Percentiles rank a stretch among this genome's conserved stretches.
These are phyloP conservation scores for Cryptococcus depauperatus DNA, from an alignment of 1,284 basidiomycete species.

Conservation along the genomic window DNA sequence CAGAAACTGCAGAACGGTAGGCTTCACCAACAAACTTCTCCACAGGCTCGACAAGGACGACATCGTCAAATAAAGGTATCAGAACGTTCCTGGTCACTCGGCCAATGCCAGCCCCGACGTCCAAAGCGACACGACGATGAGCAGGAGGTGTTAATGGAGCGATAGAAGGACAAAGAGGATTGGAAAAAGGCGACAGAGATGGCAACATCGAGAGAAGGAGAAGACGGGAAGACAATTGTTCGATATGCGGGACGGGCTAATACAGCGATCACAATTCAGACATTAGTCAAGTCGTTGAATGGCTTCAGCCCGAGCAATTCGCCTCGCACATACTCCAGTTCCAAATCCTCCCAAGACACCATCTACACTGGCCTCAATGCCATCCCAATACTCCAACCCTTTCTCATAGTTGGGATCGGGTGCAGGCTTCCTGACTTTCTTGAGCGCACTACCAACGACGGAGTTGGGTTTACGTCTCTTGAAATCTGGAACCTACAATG, in stretches of 20 bases:
- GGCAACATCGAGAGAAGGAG: slow-evolving; percentile 74
- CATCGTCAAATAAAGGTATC: slow-evolving; percentile 71
- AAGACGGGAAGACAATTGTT: slow-evolving; percentile 76
- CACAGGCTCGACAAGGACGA: slow-evolving; percentile 81
- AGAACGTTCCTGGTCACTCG: slow-evolving; percentile 79
- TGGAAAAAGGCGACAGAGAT: slow-evolving; percentile 64
- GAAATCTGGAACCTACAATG: too few relatives aligned
- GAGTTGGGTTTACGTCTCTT: slow-evolving; percentile 12
- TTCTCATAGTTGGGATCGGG: slow-evolving; percentile 42
- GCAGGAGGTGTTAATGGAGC: slow-evolving; percentile 15
- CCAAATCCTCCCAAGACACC: slow-evolving; percentile 49
- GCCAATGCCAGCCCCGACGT: slow-evolving; percentile 81
- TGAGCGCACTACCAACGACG: slow-evolving; percentile 12
- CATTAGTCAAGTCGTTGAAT: too few relatives aligned
- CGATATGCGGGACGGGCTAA: slow-evolving; percentile 76
- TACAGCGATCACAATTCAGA: not conserved
- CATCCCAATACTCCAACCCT: slow-evolving; percentile 48
- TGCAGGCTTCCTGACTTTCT: slow-evolving; percentile 13
- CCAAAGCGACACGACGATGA: slow-evolving; percentile 59
- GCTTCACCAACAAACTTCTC: slow-evolving; percentile 66
- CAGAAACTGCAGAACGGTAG: slow-evolving; percentile 46
- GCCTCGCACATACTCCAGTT: slow-evolving; percentile 41
- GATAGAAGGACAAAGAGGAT: slow-evolving; percentile 49
- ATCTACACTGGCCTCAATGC: slow-evolving; percentile 44
- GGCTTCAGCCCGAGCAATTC: too few relatives aligned